Base-by-base conservation (phyloP, 108 stramenopile genomes). In the Discostella pseudostelligera region DNA sequence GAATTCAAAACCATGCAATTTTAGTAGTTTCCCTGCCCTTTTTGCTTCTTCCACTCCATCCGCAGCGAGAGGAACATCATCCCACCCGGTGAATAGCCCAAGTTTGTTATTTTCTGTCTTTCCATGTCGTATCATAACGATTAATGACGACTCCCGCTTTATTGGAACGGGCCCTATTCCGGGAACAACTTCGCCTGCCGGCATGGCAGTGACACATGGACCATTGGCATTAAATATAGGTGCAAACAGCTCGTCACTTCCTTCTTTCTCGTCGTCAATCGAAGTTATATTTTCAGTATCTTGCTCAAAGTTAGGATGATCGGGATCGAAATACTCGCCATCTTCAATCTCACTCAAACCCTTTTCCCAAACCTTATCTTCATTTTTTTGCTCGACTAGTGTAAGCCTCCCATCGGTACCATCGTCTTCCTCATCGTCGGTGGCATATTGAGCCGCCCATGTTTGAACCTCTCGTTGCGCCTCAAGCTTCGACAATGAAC, bases 91-190 rank as follows among this genome's bases (percentile, higher is more conserved):
- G 67, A 97, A 97, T 10, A 97, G 59, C 8, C 93, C 96, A 4
- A 96, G 78, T 57, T 94, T 90, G 68, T 97, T 97, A 68, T 97
- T 90, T 45, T 85, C 86, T 13, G 96, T 97, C 65, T 94, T 95
- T 0, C 96, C 96, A 56, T 97, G 96, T 8, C 96, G 74, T 44
- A 97, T 97, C 56, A 97, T 93, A 5, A 97, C 94, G 48, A 97
- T 80, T 17, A 95, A 78, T 16, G 84, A 65, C 39, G 86, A 82
- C 11, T 76, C 66, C 39, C 78, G 62, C n/a, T 65, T 59, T 20
- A 70, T 62, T 3, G 78, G 82, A 2, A 59, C 60, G 0, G 48
- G 58, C 8, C 79, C 82, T 17, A 71, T 55, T 7, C 76, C 72
- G 13, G 67, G 69, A 2, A 81, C 57, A 17, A 73, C 25, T 8